Conservation (phyloP, 805 yeast species). For the Saccharomyces jurei region DNA sequence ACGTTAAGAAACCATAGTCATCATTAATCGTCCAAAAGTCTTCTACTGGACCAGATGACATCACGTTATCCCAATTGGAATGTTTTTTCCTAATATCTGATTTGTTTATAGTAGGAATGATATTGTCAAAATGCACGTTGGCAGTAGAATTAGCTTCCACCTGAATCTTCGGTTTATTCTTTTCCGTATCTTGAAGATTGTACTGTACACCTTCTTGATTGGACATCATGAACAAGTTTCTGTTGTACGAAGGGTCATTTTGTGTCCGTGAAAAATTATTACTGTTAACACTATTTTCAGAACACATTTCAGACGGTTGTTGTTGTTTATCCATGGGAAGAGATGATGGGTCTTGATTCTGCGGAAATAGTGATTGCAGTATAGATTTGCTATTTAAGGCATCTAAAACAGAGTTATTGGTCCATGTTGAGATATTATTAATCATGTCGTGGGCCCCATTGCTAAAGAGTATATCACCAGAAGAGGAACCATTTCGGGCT, state of each 20-base stretch:
- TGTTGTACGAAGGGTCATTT: not conserved
- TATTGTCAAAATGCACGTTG: not conserved
- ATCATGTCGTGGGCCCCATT: conserved; percentile 51
- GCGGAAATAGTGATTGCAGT: not conserved
- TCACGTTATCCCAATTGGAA: not conserved
- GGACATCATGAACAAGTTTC: conserved; percentile 5
- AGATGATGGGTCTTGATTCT: not conserved
- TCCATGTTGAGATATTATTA: conserved; percentile 54
- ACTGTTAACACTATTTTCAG: conserved; percentile 1
- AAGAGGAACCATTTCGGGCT: not conserved
- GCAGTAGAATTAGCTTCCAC: not conserved
- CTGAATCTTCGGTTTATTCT: not conserved
- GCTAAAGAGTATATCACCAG: conserved; percentile 20
- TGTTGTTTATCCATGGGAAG: conserved; percentile 5
- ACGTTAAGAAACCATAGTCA: conserved; percentile 42
- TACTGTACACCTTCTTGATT: conserved; percentile 7
- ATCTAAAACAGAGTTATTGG: conserved; percentile 28
- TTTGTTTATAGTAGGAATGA: not conserved
- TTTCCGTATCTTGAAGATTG: not conserved
- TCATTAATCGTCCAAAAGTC: conserved; percentile 43
- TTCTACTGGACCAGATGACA: conserved; percentile 30
- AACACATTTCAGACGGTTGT: conserved; percentile 1
- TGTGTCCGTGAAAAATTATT: conserved; percentile 1
- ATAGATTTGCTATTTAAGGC: conserved; percentile 6
- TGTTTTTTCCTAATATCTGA: not conserved